phyloP scores from a whole-genome alignment of 23 red algal species.

The Cyanidioschyzon merolae region DNA sequence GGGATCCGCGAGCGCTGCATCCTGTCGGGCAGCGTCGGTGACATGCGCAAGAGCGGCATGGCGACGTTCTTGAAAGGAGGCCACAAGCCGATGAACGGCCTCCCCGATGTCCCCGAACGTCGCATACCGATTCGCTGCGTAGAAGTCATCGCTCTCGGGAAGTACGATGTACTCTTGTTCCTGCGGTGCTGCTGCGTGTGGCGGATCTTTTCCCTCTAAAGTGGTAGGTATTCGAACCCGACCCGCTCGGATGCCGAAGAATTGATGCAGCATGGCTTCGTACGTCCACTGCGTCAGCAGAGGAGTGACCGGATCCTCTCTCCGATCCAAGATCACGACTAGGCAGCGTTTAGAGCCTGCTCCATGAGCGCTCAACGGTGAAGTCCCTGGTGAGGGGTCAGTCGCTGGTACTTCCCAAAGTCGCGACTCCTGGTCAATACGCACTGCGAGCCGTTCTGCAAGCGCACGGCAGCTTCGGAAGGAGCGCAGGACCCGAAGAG shows the following conservation, averaged over 20 bases:
- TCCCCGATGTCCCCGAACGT: conserved; percentile 92
- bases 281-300: conserved; percentile 99
- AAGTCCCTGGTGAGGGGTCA: neutral
- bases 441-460: conserved; percentile 59
- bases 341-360: conserved; percentile 1
- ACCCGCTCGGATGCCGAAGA: conserved; percentile 61
- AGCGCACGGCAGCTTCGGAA: conserved; percentile 39
- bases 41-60: conserved; percentile 2
- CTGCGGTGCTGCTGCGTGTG: neutral
- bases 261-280: conserved; percentile 91
- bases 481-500: neutral
- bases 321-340: conserved; percentile 69
- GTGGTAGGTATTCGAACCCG: conserved; percentile 43
- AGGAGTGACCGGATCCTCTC: conserved; percentile 90
- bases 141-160: conserved; percentile 53
- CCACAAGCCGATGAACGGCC: conserved; percentile 54
- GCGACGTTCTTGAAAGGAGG: conserved; percentile 52
- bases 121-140: conserved; percentile 46
- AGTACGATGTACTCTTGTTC: conserved; percentile 48
- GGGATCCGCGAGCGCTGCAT: neutral
- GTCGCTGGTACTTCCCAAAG: conserved; percentile 24
- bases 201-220: neutral
- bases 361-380: neutral
- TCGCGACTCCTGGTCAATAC: conserved; percentile 65
- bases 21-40: neutral